These are phyloP conservation scores for Chaetomiaceae sp. DNA, from an alignment of 2,329 filamentous ascomycete species.

Conservation along the genomic window DNA sequence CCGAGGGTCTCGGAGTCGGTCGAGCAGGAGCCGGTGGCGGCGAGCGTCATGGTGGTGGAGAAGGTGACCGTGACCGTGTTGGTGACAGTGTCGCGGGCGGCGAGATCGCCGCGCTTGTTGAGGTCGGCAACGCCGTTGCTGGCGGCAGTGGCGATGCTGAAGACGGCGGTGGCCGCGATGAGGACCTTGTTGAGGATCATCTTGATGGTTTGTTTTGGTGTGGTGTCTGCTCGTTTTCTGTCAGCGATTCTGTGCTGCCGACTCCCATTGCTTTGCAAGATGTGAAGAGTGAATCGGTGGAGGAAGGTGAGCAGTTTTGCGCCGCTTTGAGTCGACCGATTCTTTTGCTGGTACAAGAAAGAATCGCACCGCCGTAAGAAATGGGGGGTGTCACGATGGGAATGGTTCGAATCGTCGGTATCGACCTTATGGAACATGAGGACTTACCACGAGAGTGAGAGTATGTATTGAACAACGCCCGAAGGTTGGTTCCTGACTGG, in stretches of 20 bases:
- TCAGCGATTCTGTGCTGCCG: neutral
- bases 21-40: neutral
- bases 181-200: constrained; percentile 17
- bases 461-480: neutral
- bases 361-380: too few species aligned
- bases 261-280: neutral
- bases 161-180: neutral
- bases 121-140: neutral
- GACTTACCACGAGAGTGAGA: neutral
- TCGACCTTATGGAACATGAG: neutral
- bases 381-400: too few species aligned
- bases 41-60: neutral
- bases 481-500: neutral
- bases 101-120: neutral
- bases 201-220: neutral
- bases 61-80: constrained; percentile 6
- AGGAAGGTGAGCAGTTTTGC: too few species aligned
- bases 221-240: neutral
- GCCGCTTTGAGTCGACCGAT: too few species aligned
- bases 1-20: neutral
- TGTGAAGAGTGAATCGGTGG: too few species aligned
- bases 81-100: neutral
- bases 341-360: neutral
- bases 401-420: neutral
- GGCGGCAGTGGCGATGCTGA: constrained; percentile 3